These are phyloP conservation scores for Xylariaceae sp. DNA, from an alignment of 2,329 filamentous ascomycete genomes.

Conservation along the genomic window DNA sequence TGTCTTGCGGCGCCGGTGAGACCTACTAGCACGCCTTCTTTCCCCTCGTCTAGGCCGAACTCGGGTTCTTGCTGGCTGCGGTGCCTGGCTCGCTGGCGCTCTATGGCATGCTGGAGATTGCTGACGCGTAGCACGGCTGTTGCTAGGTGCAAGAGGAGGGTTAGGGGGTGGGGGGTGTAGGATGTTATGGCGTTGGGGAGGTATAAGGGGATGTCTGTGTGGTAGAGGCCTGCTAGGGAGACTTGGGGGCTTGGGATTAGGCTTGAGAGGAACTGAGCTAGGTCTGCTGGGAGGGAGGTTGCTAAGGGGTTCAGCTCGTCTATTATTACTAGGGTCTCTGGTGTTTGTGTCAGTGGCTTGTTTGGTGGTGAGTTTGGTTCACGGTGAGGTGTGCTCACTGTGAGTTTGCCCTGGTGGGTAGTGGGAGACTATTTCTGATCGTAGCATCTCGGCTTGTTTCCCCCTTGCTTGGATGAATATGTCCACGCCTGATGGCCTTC, in stretches of 20 bases:
- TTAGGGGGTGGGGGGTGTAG: conserved; percentile 66
- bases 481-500: conserved; percentile 60
- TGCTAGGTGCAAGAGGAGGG: conserved; percentile 76
- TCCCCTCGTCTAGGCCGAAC: conserved; percentile 72
- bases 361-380: no score
- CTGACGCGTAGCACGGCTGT: conserved; percentile 76
- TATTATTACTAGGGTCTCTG: conserved; percentile 71
- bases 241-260: conserved; percentile 61
- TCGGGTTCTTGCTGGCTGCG: conserved; percentile 69
- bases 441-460: conserved; percentile 54
- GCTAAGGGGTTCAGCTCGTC: conserved; percentile 72
- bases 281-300: conserved; percentile 48
- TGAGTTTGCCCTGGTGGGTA: conserved; percentile 41
- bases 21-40: conserved; percentile 74
- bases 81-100: conserved; percentile 69
- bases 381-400: no score
- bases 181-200: conserved; percentile 35
- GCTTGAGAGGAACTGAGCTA: conserved; percentile 66
- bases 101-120: conserved; percentile 69
- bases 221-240: conserved; percentile 76
- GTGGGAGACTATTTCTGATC: conserved; percentile 56
- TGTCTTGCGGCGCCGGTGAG: conserved; percentile 38
- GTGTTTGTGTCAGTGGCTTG: not conserved
- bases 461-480: conserved; percentile 61
- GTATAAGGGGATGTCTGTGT: conserved; percentile 68